Percentiles rank a stretch among this genome's conserved stretches.
These are phyloP conservation scores for Pinus taeda DNA, from an alignment of 75 land plant species.

Conservation along the genomic window DNA sequence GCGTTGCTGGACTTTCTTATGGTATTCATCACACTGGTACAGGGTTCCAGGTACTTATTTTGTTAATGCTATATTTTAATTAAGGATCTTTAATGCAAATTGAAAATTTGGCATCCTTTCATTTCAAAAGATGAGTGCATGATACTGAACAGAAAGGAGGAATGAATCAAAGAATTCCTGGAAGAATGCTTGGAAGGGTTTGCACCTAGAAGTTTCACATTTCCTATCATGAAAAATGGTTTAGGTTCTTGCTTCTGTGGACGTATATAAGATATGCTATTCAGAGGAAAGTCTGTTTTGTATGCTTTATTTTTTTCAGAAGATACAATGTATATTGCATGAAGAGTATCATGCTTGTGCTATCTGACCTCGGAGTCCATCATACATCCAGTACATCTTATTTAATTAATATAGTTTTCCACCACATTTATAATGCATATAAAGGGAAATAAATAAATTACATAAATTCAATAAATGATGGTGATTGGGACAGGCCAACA, in stretches of 20 bases:
- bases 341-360: too few relatives aligned
- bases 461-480: too few relatives aligned
- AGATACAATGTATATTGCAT: background rate
- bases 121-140: background rate
- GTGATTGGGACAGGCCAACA: too few relatives aligned
- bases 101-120: background rate
- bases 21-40: slow-evolving; percentile 41
- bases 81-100: too few relatives aligned
- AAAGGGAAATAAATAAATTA: too few relatives aligned
- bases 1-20: slow-evolving; percentile 92
- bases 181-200: background rate
- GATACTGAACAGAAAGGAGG: background rate
- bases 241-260: background rate
- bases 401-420: too few relatives aligned
- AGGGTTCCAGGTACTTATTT: slow-evolving; percentile 81
- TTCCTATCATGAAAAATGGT: background rate
- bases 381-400: too few relatives aligned
- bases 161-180: background rate
- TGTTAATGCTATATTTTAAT: background rate
- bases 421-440: too few relatives aligned
- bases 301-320: background rate
- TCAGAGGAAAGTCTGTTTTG: background rate
- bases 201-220: background rate
- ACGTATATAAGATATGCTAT: background rate
- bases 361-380: too few relatives aligned